Conservation (phyloP, 495 filamentous ascomycete genomes). For the Neurospora sp. region DNA sequence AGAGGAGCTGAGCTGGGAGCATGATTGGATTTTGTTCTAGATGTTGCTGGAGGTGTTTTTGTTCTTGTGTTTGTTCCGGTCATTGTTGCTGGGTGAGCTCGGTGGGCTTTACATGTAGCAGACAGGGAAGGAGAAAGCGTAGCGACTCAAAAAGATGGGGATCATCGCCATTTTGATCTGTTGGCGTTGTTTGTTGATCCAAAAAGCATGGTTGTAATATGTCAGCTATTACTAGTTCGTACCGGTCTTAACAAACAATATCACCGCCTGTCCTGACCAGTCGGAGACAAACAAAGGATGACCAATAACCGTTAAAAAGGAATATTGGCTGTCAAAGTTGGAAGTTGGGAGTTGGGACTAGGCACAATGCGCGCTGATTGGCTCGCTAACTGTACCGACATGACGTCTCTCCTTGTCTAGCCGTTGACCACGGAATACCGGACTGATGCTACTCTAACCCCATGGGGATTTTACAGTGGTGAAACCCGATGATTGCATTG, state of each 20-base stretch:
- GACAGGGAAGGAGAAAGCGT: background rate
- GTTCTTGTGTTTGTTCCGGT: background rate
- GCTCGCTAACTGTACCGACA: background rate
- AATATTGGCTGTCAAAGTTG: background rate
- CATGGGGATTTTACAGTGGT: background rate
- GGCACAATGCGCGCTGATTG: background rate
- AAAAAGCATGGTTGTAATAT: background rate
- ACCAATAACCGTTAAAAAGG: background rate
- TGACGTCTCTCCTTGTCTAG: background rate
- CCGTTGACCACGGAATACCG: background rate
- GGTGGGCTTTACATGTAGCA: too few species aligned
- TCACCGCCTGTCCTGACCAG: background rate
- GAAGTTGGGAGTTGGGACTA: background rate
- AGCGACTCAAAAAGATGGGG: background rate
- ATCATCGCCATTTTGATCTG: background rate
- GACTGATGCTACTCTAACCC: background rate
- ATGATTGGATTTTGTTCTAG: background rate
- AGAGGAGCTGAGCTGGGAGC: background rate
- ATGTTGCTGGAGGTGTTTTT: background rate
- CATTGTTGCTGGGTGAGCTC: background rate
- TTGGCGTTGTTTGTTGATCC: background rate
- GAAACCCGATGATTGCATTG: background rate
- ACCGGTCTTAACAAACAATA: background rate
- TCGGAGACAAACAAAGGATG: background rate
- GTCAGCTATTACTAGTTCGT: background rate